Evolutionary conservation across 441 rosid genomes (phyloP).

Genomic region (Bruguiera hainesii): DNA sequence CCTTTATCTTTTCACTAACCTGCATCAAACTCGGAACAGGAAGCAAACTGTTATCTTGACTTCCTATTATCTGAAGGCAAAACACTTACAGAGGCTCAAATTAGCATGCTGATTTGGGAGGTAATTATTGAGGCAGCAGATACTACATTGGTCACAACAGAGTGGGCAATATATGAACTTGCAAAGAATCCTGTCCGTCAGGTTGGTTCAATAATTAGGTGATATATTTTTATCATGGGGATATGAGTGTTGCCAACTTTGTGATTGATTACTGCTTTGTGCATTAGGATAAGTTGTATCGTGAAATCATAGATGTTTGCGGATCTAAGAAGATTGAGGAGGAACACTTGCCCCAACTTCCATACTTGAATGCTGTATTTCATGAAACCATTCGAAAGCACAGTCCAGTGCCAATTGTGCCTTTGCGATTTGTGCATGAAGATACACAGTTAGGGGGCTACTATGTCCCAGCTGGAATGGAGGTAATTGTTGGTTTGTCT

Average conservation of each 20-base stretch:
- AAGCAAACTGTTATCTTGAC: conserved; percentile 47
- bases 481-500: conserved; percentile 35
- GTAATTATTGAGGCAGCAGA: conserved; percentile 64
- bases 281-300: conserved; percentile 45
- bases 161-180: conserved; percentile 86
- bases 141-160: conserved; percentile 68
- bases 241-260: background rate
- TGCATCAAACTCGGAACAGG: conserved; percentile 31
- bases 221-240: background rate
- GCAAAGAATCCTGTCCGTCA: conserved; percentile 52
- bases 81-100: conserved; percentile 54
- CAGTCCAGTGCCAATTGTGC: conserved; percentile 68
- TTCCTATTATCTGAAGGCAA: conserved; percentile 55
- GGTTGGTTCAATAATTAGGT: conserved; percentile 28
- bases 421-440: conserved; percentile 64
- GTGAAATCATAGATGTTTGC: conserved; percentile 45
- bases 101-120: conserved; percentile 72
- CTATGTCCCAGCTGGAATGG: conserved; percentile 60
- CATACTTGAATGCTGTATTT: conserved; percentile 57
- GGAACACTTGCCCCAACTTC: conserved; percentile 51
- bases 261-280: background rate
- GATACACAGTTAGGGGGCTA: conserved; percentile 80
- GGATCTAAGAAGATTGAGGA: conserved; percentile 52
- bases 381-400: conserved; percentile 79
- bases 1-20: background rate